Evolutionary conservation across 1,284 basidiomycete species (phyloP).

Genomic region (Ceratobasidium sp.): DNA sequence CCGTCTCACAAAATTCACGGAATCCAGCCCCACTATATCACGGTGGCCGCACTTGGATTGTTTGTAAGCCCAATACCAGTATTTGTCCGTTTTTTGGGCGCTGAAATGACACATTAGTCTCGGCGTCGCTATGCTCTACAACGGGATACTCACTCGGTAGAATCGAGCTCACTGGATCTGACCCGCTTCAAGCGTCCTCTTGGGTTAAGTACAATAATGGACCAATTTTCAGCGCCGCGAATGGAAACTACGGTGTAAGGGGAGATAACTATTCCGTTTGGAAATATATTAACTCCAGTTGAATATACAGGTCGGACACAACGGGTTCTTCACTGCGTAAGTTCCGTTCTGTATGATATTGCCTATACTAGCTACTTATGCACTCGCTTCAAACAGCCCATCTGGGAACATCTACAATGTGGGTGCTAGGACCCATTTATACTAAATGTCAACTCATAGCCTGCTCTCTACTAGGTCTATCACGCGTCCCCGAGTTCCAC

Average conservation of each 20-base stretch:
- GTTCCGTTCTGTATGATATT: too few species aligned
- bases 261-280: neutral
- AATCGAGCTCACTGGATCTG: neutral
- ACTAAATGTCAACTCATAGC: neutral
- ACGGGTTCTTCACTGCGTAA: constrained; percentile 53
- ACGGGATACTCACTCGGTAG: constrained; percentile 36
- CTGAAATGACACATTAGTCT: neutral
- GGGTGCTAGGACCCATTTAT: constrained; percentile 49
- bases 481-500: constrained; percentile 40
- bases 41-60: constrained; percentile 27
- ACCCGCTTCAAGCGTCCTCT: neutral
- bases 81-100: neutral
- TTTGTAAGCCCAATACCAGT: neutral
- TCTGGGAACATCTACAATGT: constrained; percentile 57
- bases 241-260: neutral
- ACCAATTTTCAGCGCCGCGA: constrained; percentile 5
- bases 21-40: neutral
- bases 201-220: constrained; percentile 2
- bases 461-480: constrained; percentile 24
- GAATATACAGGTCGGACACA: constrained; percentile 16
- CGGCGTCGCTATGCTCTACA: constrained; percentile 33
- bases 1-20: neutral
- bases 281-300: neutral
- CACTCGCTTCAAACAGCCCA: constrained; percentile 50
- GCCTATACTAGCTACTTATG: neutral